These are phyloP conservation scores for Penstemon eatonii DNA, from an alignment of 257 asterid genomes.

Conservation along the genomic window DNA sequence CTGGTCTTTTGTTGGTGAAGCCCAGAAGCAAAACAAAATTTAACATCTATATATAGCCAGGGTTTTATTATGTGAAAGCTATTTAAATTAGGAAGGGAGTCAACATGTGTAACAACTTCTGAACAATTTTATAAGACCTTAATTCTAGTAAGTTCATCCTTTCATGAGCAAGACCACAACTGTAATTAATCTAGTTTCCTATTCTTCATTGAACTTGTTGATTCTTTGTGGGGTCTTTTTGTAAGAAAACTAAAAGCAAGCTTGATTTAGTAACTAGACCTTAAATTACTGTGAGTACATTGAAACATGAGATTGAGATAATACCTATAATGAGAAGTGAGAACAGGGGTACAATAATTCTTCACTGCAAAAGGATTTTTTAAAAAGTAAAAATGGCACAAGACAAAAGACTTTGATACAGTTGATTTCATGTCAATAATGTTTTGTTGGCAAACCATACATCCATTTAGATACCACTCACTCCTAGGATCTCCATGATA, in stretches of 20 bases:
- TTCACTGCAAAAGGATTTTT: neutral
- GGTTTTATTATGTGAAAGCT: neutral
- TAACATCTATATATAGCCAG: neutral
- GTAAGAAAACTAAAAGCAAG: slow-evolving; percentile 12
- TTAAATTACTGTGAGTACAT: too few relatives aligned
- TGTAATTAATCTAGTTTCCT: neutral
- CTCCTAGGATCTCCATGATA: too few relatives aligned
- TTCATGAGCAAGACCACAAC: neutral
- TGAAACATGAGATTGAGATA: slow-evolving; percentile 3
- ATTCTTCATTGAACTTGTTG: neutral
- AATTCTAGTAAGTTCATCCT: slow-evolving; percentile 3
- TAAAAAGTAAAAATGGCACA: neutral
- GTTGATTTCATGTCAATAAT: too few relatives aligned
- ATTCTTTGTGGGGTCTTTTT: neutral
- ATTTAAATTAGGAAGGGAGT: slow-evolving; percentile 1
- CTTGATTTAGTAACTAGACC: neutral
- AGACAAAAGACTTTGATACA: too few relatives aligned
- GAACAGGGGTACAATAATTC: neutral
- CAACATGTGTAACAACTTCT: neutral
- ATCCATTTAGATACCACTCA: too few relatives aligned
- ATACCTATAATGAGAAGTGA: neutral
- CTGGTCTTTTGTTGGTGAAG: slow-evolving; percentile 21
- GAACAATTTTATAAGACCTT: neutral
- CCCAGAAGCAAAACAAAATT: slow-evolving; percentile 7
- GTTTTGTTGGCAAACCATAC: too few relatives aligned